Evolutionary conservation across 306 rosid species (phyloP).

Genomic region (Cucumis hystrix): DNA sequence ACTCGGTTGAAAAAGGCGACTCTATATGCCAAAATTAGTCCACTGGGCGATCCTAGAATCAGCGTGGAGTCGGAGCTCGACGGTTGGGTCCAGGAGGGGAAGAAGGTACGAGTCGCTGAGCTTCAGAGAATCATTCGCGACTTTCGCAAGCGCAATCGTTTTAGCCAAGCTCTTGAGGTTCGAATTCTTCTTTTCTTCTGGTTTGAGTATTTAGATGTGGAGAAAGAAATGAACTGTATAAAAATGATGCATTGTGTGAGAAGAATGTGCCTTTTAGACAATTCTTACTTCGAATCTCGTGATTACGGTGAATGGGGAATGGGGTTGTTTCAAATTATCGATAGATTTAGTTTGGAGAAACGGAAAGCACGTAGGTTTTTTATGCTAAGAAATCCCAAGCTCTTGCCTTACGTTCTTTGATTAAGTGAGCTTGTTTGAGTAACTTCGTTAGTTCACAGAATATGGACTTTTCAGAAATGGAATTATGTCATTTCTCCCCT

Average conservation of each 20-base stretch:
- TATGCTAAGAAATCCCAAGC: not conserved
- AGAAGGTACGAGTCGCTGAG: slow-evolving; percentile 48
- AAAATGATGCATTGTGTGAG: not conserved
- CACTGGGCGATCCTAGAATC: slow-evolving; percentile 39
- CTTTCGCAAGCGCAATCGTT: slow-evolving; percentile 69
- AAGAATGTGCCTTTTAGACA: not conserved
- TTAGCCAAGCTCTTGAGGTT: slow-evolving; percentile 69
- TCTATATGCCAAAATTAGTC: slow-evolving; percentile 57
- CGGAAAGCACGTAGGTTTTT: not conserved
- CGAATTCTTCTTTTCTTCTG: not conserved
- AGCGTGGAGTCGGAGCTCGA: slow-evolving; percentile 52
- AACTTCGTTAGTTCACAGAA: not conserved
- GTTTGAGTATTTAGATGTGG: not conserved
- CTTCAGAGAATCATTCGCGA: slow-evolving; percentile 72
- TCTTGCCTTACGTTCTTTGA: not conserved
- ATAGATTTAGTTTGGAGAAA: not conserved
- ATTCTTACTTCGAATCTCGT: not conserved
- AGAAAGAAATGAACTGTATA: not conserved
- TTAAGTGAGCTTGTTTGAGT: not conserved
- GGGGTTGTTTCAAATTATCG: not conserved
- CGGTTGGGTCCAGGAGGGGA: slow-evolving; percentile 60
- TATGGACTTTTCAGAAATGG: not conserved
- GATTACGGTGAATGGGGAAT: not conserved
- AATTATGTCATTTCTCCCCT: not conserved
- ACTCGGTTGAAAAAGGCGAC: slow-evolving; percentile 37